Conservation (phyloP, 345 rosid species). For the Brassica juncea region DNA sequence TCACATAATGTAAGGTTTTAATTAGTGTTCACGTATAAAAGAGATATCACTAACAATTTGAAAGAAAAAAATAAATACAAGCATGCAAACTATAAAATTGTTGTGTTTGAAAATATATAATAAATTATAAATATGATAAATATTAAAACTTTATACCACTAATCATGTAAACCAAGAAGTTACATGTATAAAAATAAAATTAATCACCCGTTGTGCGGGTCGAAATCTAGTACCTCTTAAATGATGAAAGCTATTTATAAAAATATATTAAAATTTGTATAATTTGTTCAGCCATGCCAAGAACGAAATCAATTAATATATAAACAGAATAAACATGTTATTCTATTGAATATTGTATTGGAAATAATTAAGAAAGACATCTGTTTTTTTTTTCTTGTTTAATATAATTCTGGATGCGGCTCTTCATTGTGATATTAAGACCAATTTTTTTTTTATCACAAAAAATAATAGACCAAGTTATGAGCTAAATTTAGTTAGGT, state of each 20-base stretch:
- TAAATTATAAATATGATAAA: no score
- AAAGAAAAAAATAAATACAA: no score
- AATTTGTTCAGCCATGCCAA: constrained; percentile 12
- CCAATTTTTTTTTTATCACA: constrained; percentile 1
- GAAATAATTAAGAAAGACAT: neutral
- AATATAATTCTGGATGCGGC: constrained; percentile 12
- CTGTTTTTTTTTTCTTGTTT: neutral
- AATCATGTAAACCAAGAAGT: no score
- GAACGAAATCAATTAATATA: constrained; percentile 6
- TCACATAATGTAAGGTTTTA: no score
- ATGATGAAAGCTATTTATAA: constrained; percentile 18
- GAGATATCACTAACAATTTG: no score
- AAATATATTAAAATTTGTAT: neutral
- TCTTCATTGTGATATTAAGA: constrained; percentile 27
- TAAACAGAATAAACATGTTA: constrained; percentile 10
- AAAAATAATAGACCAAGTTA: constrained; percentile 15
- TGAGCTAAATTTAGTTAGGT: constrained; percentile 8
- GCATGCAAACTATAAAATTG: no score
- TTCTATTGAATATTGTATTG: constrained; percentile 15
- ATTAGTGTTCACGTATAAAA: no score
- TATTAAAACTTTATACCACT: no score
- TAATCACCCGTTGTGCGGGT: no score
- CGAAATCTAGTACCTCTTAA: neutral
- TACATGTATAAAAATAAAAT: no score
- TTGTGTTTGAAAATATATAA: no score